Base-by-base conservation (phyloP, 1,284 basidiomycete species). In the Trametes polyzona region DNA sequence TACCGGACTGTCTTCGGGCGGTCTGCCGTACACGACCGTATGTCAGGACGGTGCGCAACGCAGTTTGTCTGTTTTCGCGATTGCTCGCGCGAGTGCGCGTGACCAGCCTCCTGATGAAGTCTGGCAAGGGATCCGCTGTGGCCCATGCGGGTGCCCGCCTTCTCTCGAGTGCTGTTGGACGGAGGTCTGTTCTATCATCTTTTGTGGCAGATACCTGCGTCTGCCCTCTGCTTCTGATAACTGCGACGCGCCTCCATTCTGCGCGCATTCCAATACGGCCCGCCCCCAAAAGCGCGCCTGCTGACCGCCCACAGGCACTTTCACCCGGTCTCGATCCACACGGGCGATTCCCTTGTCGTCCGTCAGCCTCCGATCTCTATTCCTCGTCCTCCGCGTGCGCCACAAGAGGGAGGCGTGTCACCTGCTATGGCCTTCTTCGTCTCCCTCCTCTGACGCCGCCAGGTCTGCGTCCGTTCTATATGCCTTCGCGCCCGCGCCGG, bases 291-390 rank as follows among this genome's bases (percentile, higher is more conserved):
- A 27, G 19, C 21, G 9, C 32, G 39, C 53, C 53, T 35, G 39
- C 46, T 55, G 53, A 57, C 48, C n/a, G n/a, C 55, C 23, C 6
- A 10, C 44, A 10, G 8, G 42, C 35, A 23, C 16, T 6, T 11
- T 29, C 55, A 27, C 42, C 43, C 47, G 48, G 48, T 26, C 55
- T 41, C 55, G 55, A 57, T 57, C 48, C 29, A 39, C 21, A 51
- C 39, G 44, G 44, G 12, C 24, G 27, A 36, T 37, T 44, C 30
- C 33, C 33, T n/a, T n/a, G n/a, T n/a, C n/a, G n/a, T n/a, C n/a
- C 19, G 58, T 47, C 58, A 59, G 58, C 58, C 58, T 49, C 58
- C 44, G 23, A 17, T 41, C 43, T 37, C 36, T 17, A 41, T n/a
- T 21, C 8, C 43, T 27, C 21, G 32, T 24, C 21, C n/a, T n/a